These are phyloP conservation scores for Buddleja alternifolia DNA, from an alignment of 257 asterid genomes.

Conservation along the genomic window DNA sequence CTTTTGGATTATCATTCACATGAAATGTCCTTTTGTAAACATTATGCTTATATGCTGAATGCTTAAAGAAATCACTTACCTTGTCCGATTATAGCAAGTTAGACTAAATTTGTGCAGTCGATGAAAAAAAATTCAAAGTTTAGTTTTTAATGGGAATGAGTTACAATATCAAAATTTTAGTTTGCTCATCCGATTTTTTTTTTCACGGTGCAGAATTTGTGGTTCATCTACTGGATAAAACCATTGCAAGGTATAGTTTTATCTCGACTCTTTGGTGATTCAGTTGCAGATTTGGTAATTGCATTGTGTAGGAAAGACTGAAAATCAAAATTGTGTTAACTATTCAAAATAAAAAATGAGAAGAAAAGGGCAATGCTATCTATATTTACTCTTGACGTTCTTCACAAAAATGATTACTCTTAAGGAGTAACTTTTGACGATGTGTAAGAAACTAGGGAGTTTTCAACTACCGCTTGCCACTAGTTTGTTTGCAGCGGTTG, in stretches of 20 bases:
- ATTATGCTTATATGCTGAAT: background rate
- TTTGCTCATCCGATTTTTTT: slow-evolving; percentile 26
- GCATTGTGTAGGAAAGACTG: background rate
- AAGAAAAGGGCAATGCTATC: background rate
- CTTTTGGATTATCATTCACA: slow-evolving; percentile 24
- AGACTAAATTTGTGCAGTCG: too few relatives aligned
- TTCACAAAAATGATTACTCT: too few relatives aligned
- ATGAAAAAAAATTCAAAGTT: too few relatives aligned
- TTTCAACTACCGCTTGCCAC: background rate
- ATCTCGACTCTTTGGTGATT: slow-evolving; percentile 1
- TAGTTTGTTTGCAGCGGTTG: background rate
- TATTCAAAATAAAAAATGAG: too few relatives aligned
- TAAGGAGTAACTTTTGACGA: background rate
- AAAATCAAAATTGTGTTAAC: too few relatives aligned
- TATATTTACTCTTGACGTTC: background rate
- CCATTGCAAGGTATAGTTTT: slow-evolving; percentile 69
- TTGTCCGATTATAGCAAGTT: too few relatives aligned
- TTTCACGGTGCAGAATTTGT: slow-evolving; percentile 66
- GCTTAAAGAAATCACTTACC: slow-evolving; percentile 6
- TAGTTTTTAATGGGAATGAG: background rate
- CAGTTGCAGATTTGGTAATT: background rate
- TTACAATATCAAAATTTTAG: background rate
- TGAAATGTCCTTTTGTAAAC: background rate
- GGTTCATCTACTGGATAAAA: slow-evolving; percentile 76
- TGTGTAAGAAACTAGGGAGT: background rate